Evolutionary conservation across 495 filamentous ascomycete species (phyloP).

Genomic region (Talaromyces liani): DNA sequence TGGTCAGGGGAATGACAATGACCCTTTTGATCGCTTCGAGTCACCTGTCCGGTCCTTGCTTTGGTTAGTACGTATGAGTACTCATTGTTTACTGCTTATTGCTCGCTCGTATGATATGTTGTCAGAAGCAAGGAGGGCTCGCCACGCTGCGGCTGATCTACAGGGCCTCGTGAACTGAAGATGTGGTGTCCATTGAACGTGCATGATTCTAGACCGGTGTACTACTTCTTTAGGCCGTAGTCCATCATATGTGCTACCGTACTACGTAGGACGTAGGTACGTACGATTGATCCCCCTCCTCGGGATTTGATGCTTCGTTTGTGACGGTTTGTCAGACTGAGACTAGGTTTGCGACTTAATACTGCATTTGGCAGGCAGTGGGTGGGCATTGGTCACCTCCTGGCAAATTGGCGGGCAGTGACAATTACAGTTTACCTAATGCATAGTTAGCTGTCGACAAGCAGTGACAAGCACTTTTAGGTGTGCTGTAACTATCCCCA

Average conservation of each 20-base stretch:
- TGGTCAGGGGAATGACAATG: neutral
- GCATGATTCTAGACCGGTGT: slow-evolving; percentile 1
- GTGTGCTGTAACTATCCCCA: neutral
- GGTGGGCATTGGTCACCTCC: too few species aligned
- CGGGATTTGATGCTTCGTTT: neutral
- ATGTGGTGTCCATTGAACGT: neutral
- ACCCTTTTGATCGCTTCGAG: neutral
- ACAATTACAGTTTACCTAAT: neutral
- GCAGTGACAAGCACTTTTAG: too few species aligned
- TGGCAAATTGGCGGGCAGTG: too few species aligned
- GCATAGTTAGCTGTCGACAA: neutral
- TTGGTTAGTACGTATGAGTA: too few species aligned
- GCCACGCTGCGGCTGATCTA: slow-evolving; percentile 7
- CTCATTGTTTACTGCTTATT: neutral
- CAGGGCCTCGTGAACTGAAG: slow-evolving; percentile 1
- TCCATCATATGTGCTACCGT: neutral
- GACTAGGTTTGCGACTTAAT: neutral
- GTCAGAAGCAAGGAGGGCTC: neutral
- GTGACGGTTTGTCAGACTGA: neutral
- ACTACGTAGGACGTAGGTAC: too few species aligned
- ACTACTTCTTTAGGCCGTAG: neutral
- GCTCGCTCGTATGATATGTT: neutral
- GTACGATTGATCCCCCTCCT: neutral
- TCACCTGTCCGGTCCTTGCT: neutral
- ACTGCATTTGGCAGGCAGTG: neutral